phyloP scores from a whole-genome alignment of 2,329 filamentous ascomycete genomes.

The Pseudopithomyces chartarum region DNA sequence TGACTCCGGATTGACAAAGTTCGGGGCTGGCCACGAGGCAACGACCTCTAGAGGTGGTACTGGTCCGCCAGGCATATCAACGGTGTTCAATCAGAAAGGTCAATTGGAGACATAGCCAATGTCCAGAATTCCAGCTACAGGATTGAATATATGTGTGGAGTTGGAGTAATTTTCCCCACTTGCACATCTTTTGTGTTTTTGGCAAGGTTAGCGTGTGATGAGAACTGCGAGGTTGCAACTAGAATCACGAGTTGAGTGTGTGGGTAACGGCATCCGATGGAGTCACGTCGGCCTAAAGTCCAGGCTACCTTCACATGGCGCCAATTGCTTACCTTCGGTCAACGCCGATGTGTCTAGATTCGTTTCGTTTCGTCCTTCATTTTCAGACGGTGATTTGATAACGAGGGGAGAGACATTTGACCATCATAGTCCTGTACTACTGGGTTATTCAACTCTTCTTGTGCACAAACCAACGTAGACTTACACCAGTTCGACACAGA shows the following conservation, averaged over 20 bases:
- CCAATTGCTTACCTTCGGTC: no score
- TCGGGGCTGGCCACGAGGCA: conserved; percentile 18
- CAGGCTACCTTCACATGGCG: no score
- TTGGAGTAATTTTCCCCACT: neutral
- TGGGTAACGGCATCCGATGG: no score
- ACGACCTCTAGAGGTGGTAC: conserved; percentile 18
- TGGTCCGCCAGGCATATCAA: conserved; percentile 15
- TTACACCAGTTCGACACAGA: no score
- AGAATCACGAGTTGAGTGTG: neutral
- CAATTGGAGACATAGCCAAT: neutral
- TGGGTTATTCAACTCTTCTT: no score
- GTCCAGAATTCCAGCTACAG: neutral
- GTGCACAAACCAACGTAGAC: no score
- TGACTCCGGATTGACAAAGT: conserved; percentile 17
- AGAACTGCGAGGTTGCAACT: neutral
- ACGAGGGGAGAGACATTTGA: no score
- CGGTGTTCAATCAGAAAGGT: neutral
- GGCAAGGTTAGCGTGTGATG: neutral
- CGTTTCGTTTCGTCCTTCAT: no score
- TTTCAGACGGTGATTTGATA: no score
- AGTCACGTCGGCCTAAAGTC: no score
- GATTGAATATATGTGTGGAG: neutral
- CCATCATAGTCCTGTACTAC: no score
- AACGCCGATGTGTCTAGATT: no score
- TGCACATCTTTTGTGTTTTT: neutral